phyloP scores from a whole-genome alignment of 1,139 yeast genomes.

The Geotrichum europaeum region DNA sequence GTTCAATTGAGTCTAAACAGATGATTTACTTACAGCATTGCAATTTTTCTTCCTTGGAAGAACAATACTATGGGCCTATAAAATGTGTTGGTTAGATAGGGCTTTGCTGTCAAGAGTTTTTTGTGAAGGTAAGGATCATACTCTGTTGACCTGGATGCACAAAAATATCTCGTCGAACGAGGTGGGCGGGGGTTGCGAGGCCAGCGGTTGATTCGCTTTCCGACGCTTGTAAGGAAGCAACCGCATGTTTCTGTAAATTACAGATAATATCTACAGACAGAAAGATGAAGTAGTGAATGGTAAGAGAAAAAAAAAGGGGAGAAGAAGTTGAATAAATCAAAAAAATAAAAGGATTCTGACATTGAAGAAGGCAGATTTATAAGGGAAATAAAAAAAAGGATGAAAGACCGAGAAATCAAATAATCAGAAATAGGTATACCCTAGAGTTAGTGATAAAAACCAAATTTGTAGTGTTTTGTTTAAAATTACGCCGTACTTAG shows the following conservation, averaged over 20 bases:
- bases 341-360: background rate
- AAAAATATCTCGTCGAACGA: background rate
- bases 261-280: background rate
- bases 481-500: background rate
- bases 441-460: background rate
- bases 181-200: background rate
- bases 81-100: background rate
- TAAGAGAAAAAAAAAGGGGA: background rate
- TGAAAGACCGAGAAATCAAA: background rate
- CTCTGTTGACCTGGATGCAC: background rate
- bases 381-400: background rate
- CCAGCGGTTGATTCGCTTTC: background rate
- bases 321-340: background rate
- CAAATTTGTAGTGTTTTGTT: background rate
- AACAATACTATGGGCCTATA: conserved; percentile 11
- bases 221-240: background rate
- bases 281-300: background rate
- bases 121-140: background rate
- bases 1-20: background rate
- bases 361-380: background rate
- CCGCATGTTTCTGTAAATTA: background rate
- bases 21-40: conserved; percentile 11
- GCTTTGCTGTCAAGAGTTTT: background rate
- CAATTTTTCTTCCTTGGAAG: conserved; percentile 6
- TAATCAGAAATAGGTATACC: background rate